Base-by-base conservation (phyloP, 345 rosid species). In the Hevea brasiliensis region DNA sequence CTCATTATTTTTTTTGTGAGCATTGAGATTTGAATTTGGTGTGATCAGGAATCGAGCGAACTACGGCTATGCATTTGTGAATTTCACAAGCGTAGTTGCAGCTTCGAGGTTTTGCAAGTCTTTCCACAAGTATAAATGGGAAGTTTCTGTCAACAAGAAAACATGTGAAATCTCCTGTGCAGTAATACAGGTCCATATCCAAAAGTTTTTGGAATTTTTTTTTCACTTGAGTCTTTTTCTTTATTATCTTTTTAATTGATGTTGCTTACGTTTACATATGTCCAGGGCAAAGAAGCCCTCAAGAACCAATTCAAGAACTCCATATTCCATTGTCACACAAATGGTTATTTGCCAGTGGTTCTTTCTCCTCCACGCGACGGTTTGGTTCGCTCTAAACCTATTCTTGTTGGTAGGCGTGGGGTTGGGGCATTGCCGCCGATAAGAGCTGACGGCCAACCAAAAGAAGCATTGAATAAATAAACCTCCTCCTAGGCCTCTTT, bases 21-120 rank as follows among this genome's bases (percentile, higher is more conserved):
- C n/a, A n/a, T n/a, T n/a, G n/a, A n/a, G n/a, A n/a, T n/a, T n/a
- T n/a, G 20, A 24, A 42, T 8, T 41, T 62, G 50, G 7, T 53
- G 9, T 20, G 10, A 20, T 9, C 8, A 82, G 85, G 56, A 73
- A 18, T 3, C 20, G 77, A 6, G 75, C 77, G 20, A 88, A 89
- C 61, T 67, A 83, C n/a, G 92, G 92, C 0, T 89, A 79, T 45
- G 92, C 92, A 0, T 89, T 89, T 11, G 90, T 87, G 1, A 89
- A 87, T 42, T 89, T 89, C 73, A 87, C 92, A 0, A 82, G 53
- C 35, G n/a, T 74, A 0, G 61, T 20, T 0, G 90, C 79, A 0
- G 92, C 92, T 0, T 54, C 42, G 6, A 76, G 84, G 24, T 87
- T 87, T 42, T 13, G 3, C 0, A 20, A 10, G n/a, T 80, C 67